phyloP scores from a whole-genome alignment of 164 flowering plant species.

The Vitis labrusca region DNA sequence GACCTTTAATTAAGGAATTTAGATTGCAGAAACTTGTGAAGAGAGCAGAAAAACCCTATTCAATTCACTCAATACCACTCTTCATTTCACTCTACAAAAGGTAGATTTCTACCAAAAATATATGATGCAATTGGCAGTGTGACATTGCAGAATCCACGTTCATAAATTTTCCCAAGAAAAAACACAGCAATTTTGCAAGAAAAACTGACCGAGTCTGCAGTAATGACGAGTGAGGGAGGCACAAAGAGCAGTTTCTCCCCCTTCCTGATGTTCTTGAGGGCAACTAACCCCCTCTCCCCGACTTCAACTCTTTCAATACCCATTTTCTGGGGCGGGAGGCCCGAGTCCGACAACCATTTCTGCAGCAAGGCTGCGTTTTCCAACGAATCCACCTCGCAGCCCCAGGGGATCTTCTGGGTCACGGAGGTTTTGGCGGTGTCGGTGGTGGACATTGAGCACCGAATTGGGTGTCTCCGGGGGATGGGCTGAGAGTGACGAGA shows the following conservation, averaged over 20 bases:
- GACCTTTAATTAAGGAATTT: too few species aligned
- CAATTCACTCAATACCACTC: too few species aligned
- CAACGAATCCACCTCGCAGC: slow-evolving; percentile 79
- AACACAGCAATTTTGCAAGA: neutral
- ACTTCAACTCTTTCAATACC: slow-evolving; percentile 66
- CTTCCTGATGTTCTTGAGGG: slow-evolving; percentile 76
- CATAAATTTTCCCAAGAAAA: neutral
- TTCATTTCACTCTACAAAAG: too few species aligned
- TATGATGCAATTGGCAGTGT: too few species aligned
- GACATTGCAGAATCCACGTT: too few species aligned
- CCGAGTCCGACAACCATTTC: slow-evolving; percentile 72
- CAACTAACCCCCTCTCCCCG: slow-evolving; percentile 93
- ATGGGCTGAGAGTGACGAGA: neutral
- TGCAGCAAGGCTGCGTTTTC: slow-evolving; percentile 76
- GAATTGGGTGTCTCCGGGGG: slow-evolving; percentile 22
- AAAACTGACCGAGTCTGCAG: slow-evolving; percentile 67
- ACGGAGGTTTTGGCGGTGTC: slow-evolving; percentile 14
- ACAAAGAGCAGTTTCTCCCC: slow-evolving; percentile 93
- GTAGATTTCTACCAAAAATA: too few species aligned
- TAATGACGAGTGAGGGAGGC: slow-evolving; percentile 79
- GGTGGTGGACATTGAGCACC: slow-evolving; percentile 52
- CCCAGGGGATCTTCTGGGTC: slow-evolving; percentile 61
- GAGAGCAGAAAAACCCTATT: too few species aligned
- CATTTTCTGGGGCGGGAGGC: slow-evolving; percentile 91
- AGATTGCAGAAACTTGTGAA: too few species aligned